A percentile compares a stretch with the other conserved stretches of the same genome.
These are phyloP conservation scores for Rugosomyces carneus DNA, from an alignment of 1,284 basidiomycete species.

Conservation along the genomic window DNA sequence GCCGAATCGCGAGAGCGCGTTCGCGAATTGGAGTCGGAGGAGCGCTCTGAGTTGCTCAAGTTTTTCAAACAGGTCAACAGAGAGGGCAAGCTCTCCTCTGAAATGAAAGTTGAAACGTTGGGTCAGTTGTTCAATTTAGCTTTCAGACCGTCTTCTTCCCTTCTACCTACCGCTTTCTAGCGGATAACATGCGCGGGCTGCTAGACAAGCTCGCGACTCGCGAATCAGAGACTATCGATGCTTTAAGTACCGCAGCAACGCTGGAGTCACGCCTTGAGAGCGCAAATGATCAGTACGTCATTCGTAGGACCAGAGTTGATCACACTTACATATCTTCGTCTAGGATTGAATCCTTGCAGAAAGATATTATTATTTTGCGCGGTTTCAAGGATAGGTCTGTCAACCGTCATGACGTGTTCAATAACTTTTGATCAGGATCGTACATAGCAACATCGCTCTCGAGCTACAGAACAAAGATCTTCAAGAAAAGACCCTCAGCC, in stretches of 20 bases:
- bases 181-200: slow-evolving; percentile 22
- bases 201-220: slow-evolving; percentile 22
- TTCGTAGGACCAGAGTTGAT: background rate
- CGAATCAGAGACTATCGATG: slow-evolving; percentile 26
- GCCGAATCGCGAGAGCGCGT: slow-evolving; percentile 35
- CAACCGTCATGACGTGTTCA: too few species aligned
- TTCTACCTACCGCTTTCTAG: background rate
- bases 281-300: slow-evolving; percentile 20
- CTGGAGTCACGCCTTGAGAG: slow-evolving; percentile 17
- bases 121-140: background rate
- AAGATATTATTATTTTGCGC: background rate
- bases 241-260: slow-evolving; percentile 19
- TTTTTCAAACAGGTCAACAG: slow-evolving; percentile 12
- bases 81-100: background rate
- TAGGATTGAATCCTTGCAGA: slow-evolving; percentile 6
- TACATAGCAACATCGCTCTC: slow-evolving; percentile 12
- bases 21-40: slow-evolving; percentile 34
- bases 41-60: slow-evolving; percentile 24
- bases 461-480: slow-evolving; percentile 19
- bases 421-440: too few species aligned
- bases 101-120: background rate
- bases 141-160: background rate
- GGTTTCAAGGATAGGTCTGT: slow-evolving; percentile 7
- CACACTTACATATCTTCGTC: background rate
- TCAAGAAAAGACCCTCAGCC: slow-evolving; percentile 20